Evolutionary conservation across 495 filamentous ascomycete genomes (phyloP).

Genomic region (Annulohypoxylon maeteangense): DNA sequence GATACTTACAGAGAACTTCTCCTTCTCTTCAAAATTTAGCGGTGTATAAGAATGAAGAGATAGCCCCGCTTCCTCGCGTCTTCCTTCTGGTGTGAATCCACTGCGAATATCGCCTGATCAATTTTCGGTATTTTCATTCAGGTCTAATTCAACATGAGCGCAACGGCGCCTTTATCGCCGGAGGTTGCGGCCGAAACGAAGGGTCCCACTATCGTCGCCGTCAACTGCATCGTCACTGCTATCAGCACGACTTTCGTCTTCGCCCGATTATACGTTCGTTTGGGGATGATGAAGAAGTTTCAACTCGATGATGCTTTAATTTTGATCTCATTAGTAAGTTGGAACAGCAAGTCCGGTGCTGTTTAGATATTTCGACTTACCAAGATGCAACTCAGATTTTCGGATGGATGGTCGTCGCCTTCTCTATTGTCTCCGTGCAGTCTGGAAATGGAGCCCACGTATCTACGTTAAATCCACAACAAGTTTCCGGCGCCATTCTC

Average conservation of each 20-base stretch:
- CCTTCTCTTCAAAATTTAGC: neutral
- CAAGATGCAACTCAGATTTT: conserved; percentile 5
- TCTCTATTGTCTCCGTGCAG: conserved; percentile 25
- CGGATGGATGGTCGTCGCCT: conserved; percentile 23
- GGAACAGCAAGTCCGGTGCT: neutral
- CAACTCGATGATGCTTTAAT: conserved; percentile 44
- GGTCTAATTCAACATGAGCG: conserved; percentile 5
- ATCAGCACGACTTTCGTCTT: conserved; percentile 41
- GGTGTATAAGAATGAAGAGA: neutral
- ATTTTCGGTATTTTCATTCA: neutral
- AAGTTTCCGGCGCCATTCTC: conserved; percentile 44
- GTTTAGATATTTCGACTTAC: neutral
- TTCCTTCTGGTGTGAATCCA: neutral
- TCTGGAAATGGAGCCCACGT: conserved; percentile 41
- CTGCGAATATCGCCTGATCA: neutral
- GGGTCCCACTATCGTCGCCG: conserved; percentile 34
- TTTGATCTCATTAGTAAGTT: conserved; percentile 30
- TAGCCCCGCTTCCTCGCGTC: neutral
- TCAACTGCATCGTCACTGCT: conserved; percentile 18
- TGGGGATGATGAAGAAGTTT: conserved; percentile 34
- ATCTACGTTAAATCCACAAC: conserved; percentile 34
- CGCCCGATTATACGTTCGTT: conserved; percentile 44
- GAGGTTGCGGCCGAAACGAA: conserved; percentile 19
- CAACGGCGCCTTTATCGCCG: neutral
- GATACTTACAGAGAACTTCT: neutral